A percentile compares a stretch with the other conserved stretches of the same genome.
Conservation (phyloP, 306 rosid genomes). For the Luffa acutangula region DNA sequence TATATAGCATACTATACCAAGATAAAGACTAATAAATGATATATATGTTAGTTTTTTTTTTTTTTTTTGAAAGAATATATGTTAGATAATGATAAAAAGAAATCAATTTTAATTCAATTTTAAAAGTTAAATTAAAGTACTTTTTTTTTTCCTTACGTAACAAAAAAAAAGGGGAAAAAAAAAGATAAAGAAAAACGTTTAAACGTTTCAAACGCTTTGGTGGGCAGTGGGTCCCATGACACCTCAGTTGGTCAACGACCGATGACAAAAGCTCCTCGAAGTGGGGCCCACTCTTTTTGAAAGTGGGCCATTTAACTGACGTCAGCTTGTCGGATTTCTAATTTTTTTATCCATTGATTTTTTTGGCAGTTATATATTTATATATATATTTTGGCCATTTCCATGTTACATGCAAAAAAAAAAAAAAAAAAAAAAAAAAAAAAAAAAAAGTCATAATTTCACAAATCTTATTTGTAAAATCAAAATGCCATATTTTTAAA, state of each 20-base stretch:
- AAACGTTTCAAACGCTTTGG: background rate
- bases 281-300: constrained; percentile 23
- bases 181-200: background rate
- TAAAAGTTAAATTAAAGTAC: background rate
- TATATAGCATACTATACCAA: too few relatives aligned
- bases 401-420: background rate
- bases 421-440: too few relatives aligned
- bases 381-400: background rate
- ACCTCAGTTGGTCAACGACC: constrained; percentile 48
- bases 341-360: background rate
- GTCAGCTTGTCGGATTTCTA: constrained; percentile 30
- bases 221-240: constrained; percentile 13
- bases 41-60: background rate
- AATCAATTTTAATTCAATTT: background rate
- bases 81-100: background rate
- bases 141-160: background rate
- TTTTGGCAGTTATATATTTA: background rate
- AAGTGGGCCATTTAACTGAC: constrained; percentile 4
- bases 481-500: too few relatives aligned
- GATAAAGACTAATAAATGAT: background rate
- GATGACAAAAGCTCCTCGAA: constrained; percentile 31
- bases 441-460: too few relatives aligned
- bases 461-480: too few relatives aligned
- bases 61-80: too few relatives aligned
- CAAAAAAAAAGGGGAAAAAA: background rate